Conservation (phyloP, 2,329 filamentous ascomycete genomes). For the Arthroderma uncinatum region DNA sequence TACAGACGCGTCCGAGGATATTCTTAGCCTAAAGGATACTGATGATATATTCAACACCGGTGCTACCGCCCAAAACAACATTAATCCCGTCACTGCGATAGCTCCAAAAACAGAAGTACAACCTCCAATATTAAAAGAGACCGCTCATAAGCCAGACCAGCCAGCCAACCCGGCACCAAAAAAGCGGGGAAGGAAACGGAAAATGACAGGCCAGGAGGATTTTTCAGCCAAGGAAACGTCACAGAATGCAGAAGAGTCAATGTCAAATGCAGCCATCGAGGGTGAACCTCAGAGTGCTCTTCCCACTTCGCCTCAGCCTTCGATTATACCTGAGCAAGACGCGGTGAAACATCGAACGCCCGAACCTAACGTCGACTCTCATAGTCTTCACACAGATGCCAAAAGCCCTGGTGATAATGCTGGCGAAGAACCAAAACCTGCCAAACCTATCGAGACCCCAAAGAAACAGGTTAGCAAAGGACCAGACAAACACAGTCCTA, state of each 20-base stretch:
- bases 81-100: not conserved
- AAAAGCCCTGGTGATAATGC: not conserved
- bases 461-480: slow-evolving; percentile 19
- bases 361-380: not conserved
- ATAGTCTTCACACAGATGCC: not conserved
- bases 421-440: not conserved
- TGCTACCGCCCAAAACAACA: not conserved
- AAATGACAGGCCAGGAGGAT: slow-evolving; percentile 17
- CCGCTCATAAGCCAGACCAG: not conserved
- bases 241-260: not conserved
- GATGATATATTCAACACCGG: not conserved
- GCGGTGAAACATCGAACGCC: not conserved
- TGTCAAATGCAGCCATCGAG: not conserved
- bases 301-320: not conserved
- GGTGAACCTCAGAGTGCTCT: not conserved
- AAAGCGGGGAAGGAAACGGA: slow-evolving; percentile 35
- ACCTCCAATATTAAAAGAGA: not conserved
- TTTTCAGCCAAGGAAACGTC: not conserved
- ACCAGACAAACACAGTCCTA: slow-evolving; percentile 33
- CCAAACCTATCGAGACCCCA: slow-evolving; percentile 6
- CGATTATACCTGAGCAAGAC: not conserved
- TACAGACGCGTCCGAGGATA: slow-evolving; percentile 1
- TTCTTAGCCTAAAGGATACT: not conserved
- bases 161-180: slow-evolving; percentile 19
- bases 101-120: not conserved